phyloP scores from a whole-genome alignment of 805 yeast species.

The Yamadazyma laniorum region DNA sequence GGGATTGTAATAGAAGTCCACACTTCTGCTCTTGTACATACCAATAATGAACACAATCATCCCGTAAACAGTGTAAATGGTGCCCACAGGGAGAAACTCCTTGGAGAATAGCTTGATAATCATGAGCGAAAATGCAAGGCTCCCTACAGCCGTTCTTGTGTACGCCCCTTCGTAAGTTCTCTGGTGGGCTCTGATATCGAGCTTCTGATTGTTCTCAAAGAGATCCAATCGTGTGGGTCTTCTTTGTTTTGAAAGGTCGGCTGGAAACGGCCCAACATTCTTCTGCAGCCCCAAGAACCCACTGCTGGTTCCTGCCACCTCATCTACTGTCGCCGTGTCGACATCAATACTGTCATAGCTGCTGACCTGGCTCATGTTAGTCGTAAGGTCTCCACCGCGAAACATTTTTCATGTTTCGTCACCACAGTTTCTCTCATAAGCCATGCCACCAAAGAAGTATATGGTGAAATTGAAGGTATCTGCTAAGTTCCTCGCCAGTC shows the following conservation, averaged over 20 bases:
- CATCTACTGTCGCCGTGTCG: neutral
- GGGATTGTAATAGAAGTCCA: slow-evolving; percentile 38
- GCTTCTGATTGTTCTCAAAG: slow-evolving; percentile 39
- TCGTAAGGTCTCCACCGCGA: too few species aligned
- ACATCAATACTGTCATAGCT: neutral
- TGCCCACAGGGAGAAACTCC: slow-evolving; percentile 66
- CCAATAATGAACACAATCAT: slow-evolving; percentile 39
- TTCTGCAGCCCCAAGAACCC: neutral
- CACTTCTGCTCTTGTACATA: slow-evolving; percentile 32
- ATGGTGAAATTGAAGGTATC: slow-evolving; percentile 35
- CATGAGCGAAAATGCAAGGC: slow-evolving; percentile 62
- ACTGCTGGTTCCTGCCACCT: neutral
- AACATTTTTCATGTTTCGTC: neutral
- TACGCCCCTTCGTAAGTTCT: slow-evolving; percentile 86
- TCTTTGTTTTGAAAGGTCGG: slow-evolving; percentile 11
- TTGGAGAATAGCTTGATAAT: slow-evolving; percentile 61
- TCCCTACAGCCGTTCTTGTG: slow-evolving; percentile 66
- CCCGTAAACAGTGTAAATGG: slow-evolving; percentile 64
- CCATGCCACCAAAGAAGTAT: slow-evolving; percentile 25
- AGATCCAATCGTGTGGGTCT: slow-evolving; percentile 35
- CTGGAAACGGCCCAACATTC: neutral
- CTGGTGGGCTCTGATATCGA: slow-evolving; percentile 68
- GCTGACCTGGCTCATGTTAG: neutral
- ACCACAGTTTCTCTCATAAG: neutral
- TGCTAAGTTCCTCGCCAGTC: slow-evolving; percentile 26